Conservation (phyloP, 2,329 filamentous ascomycete genomes). For the Myriosclerotinia duriaeana region DNA sequence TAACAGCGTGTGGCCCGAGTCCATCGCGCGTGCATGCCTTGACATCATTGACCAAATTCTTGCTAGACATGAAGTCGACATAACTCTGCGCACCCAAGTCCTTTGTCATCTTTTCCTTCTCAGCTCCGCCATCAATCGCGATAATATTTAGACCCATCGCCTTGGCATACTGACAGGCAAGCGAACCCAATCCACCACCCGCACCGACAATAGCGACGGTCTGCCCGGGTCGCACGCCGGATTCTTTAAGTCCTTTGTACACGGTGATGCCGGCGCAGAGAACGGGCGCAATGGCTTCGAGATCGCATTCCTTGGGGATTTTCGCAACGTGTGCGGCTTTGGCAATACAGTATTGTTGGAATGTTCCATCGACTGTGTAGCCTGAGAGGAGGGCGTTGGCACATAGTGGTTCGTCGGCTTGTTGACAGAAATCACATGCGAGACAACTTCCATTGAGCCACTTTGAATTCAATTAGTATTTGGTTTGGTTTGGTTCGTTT, state of each 20-base stretch:
- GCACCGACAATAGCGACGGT: slow-evolving; percentile 83
- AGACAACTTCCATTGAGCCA: slow-evolving; percentile 91
- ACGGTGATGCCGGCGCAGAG: slow-evolving; percentile 85
- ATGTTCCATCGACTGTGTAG: slow-evolving; percentile 89
- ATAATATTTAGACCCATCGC: slow-evolving; percentile 83
- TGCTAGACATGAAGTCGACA: slow-evolving; percentile 75
- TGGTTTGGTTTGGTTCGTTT: not conserved
- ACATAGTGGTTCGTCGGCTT: slow-evolving; percentile 81
- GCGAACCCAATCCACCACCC: slow-evolving; percentile 75
- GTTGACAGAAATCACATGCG: slow-evolving; percentile 78
- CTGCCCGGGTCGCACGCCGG: slow-evolving; percentile 70
- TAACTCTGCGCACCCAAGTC: slow-evolving; percentile 70
- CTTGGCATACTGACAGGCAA: slow-evolving; percentile 84
- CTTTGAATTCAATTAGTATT: slow-evolving; percentile 33
- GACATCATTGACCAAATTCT: slow-evolving; percentile 81
- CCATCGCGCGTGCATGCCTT: slow-evolving; percentile 77
- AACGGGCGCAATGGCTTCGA: slow-evolving; percentile 77
- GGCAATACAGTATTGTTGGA: slow-evolving; percentile 88
- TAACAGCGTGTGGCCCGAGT: slow-evolving; percentile 80
- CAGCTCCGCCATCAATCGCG: slow-evolving; percentile 78
- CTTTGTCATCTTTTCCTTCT: slow-evolving; percentile 72
- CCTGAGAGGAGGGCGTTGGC: slow-evolving; percentile 72
- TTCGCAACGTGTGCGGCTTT: slow-evolving; percentile 83
- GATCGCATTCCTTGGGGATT: slow-evolving; percentile 72
- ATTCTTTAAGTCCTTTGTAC: slow-evolving; percentile 90